phyloP scores from a whole-genome alignment of 805 yeast species.

The Scheffersomyces lignosus region DNA sequence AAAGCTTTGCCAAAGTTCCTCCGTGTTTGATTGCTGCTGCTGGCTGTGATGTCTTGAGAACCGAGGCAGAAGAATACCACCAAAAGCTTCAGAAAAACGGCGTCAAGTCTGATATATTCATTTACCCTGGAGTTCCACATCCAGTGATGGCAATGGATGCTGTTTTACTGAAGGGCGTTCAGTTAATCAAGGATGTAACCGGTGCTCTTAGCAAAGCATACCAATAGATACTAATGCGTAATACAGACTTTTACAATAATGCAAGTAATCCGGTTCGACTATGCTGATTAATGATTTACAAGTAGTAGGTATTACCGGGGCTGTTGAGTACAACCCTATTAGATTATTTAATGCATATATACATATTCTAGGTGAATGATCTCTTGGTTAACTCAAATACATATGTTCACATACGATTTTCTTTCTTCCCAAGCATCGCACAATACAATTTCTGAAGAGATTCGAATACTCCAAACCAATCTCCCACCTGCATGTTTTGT shows the following conservation, averaged over 20 bases:
- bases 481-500: slow-evolving; percentile 49
- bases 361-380: too few relatives aligned
- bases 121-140: slow-evolving; percentile 47
- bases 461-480: slow-evolving; percentile 57
- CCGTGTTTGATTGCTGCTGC: slow-evolving; percentile 44
- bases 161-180: slow-evolving; percentile 32
- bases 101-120: slow-evolving; percentile 26
- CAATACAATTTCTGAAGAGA: slow-evolving; percentile 53
- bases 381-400: slow-evolving; percentile 29
- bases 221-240: too few relatives aligned
- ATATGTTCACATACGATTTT: slow-evolving; percentile 50
- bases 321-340: too few relatives aligned
- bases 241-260: too few relatives aligned
- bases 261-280: too few relatives aligned
- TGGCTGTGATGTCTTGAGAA: slow-evolving; percentile 44
- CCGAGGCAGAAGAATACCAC: slow-evolving; percentile 46
- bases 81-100: slow-evolving; percentile 40
- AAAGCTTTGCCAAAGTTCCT: slow-evolving; percentile 37
- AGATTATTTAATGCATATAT: too few relatives aligned
- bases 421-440: slow-evolving; percentile 52
- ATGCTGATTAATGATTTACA: too few relatives aligned
- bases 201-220: slow-evolving; percentile 30
- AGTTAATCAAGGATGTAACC: slow-evolving; percentile 31
- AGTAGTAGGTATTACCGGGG: too few relatives aligned
- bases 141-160: slow-evolving; percentile 52